phyloP scores from a whole-genome alignment of 352 stramenopile genomes.

The Phytophthora sojae region DNA sequence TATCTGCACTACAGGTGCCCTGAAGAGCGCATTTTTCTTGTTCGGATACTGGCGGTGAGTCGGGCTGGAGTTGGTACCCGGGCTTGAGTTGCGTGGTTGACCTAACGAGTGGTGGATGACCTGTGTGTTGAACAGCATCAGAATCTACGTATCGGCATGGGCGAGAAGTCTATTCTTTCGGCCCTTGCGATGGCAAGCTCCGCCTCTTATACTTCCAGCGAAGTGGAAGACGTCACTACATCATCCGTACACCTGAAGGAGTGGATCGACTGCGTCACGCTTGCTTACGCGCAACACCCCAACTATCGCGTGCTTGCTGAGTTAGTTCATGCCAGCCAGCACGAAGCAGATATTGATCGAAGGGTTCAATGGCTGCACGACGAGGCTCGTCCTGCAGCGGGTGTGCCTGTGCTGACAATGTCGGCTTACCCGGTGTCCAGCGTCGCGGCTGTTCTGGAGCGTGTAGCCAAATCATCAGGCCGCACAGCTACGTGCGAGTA shows the following conservation, averaged over 20 bases:
- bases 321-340: slow-evolving; percentile 44
- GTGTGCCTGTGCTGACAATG: slow-evolving; percentile 83
- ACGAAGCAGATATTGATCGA: slow-evolving; percentile 28
- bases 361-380: slow-evolving; percentile 42
- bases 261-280: slow-evolving; percentile 72
- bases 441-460: slow-evolving; percentile 54
- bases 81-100: not conserved
- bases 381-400: slow-evolving; percentile 49
- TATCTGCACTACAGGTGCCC: slow-evolving; percentile 34
- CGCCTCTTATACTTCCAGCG: slow-evolving; percentile 1
- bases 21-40: slow-evolving; percentile 70
- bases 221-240: not conserved
- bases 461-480: slow-evolving; percentile 49
- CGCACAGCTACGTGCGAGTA: slow-evolving; percentile 71
- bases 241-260: slow-evolving; percentile 26
- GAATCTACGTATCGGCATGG: slow-evolving; percentile 83
- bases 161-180: slow-evolving; percentile 81
- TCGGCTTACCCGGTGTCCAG: slow-evolving; percentile 76
- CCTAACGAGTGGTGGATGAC: not conserved
- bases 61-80: not conserved
- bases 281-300: slow-evolving; percentile 74
- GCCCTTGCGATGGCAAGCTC: slow-evolving; percentile 61
- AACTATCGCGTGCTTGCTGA: slow-evolving; percentile 64
- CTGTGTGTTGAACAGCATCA: slow-evolving; percentile 60
- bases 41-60: slow-evolving; percentile 80